Percentiles rank a stretch among this genome's conserved stretches.
Conservation (phyloP, 768 basidiomycete species). For the Harrya chromipes region DNA sequence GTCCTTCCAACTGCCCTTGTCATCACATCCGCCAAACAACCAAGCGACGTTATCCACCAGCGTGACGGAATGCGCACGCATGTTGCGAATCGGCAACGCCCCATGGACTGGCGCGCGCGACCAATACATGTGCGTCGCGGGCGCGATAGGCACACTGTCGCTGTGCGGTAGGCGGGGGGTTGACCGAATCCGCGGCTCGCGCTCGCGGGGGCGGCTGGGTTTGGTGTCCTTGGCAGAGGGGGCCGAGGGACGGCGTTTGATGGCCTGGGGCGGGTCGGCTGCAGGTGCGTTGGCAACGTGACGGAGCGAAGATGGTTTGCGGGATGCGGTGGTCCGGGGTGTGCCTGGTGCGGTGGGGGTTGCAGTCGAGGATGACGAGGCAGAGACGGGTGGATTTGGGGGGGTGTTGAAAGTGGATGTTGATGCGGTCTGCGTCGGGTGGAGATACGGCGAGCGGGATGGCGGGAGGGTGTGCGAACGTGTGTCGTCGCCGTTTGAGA, state of each 20-base stretch:
- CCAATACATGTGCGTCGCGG: constrained; percentile 84
- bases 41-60: constrained; percentile 80
- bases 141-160: constrained; percentile 54
- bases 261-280: constrained; percentile 24
- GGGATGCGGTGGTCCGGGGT: constrained; percentile 24
- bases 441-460: constrained; percentile 38
- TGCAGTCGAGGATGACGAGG: constrained; percentile 12
- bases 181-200: constrained; percentile 38
- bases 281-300: constrained; percentile 29
- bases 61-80: constrained; percentile 83
- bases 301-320: constrained; percentile 32
- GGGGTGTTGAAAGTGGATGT: constrained; percentile 35
- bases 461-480: constrained; percentile 5
- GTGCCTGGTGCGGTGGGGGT: constrained; percentile 23
- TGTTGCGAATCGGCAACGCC: constrained; percentile 55
- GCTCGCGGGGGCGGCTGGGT: constrained; percentile 16
- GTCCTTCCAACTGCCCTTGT: constrained; percentile 68
- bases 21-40: constrained; percentile 89
- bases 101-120: constrained; percentile 80
- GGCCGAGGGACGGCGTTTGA: constrained; percentile 26
- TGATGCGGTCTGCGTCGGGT: constrained; percentile 34
- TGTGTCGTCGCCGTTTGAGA: constrained; percentile 11
- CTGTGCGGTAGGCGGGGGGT: constrained; percentile 62
- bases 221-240: constrained; percentile 28
- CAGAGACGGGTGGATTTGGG: not conserved